These are phyloP conservation scores for Apiospora hydei DNA, from an alignment of 2,329 filamentous ascomycete genomes.

Conservation along the genomic window DNA sequence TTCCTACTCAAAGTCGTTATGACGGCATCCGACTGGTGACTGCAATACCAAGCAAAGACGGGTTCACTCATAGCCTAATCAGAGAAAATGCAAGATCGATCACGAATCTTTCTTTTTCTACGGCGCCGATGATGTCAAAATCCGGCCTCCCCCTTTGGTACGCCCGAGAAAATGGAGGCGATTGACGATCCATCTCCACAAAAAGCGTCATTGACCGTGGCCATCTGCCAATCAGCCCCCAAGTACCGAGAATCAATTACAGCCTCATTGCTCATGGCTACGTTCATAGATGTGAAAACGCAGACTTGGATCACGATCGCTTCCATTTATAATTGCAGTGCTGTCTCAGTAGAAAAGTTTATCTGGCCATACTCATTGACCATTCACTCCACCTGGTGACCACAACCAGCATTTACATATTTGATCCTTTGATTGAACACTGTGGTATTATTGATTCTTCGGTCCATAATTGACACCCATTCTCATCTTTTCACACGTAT, in stretches of 20 bases:
- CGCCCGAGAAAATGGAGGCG: neutral
- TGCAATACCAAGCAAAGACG: neutral
- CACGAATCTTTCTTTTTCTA: neutral
- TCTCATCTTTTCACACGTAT: neutral
- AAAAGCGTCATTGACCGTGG: neutral
- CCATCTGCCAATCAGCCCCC: neutral
- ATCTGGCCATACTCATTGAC: too few relatives aligned
- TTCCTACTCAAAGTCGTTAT: too few relatives aligned
- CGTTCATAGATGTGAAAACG: too few relatives aligned
- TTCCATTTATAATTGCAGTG: neutral
- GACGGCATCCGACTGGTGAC: too few relatives aligned
- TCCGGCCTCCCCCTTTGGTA: neutral
- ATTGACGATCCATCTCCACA: neutral
- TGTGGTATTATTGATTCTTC: too few relatives aligned
- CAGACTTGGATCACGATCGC: neutral
- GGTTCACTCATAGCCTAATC: neutral
- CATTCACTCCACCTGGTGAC: neutral
- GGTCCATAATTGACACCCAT: neutral
- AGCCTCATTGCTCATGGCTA: neutral
- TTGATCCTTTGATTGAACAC: too few relatives aligned
- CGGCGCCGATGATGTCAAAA: neutral
- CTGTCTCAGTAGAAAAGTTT: neutral
- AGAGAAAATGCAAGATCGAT: neutral
- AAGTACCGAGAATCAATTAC: neutral
- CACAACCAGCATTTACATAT: neutral